Base-by-base conservation (phyloP, 2,329 filamentous ascomycete genomes). In the Orbilia javanica region DNA sequence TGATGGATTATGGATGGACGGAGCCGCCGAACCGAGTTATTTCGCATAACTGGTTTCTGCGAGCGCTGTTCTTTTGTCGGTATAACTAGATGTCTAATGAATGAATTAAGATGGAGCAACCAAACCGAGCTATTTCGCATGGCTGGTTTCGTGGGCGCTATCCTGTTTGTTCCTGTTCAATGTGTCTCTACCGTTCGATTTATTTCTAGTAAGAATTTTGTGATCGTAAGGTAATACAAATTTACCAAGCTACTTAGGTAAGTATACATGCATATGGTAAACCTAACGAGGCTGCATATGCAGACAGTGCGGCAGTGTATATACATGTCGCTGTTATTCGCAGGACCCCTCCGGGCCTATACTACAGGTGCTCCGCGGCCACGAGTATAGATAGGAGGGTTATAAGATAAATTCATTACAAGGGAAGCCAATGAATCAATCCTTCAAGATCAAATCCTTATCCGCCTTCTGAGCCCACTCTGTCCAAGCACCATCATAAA, bases 401-500 rank as follows among this genome's bases (percentile, higher is more conserved):
- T 42, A 6, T 18, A 44, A 11, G 10, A 13, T 34, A 36, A 64
- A 67, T 72, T 15, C 8, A 36, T 36, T 31, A 31, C 34, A 36
- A 36, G 3, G 62, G 20, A 75, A n/a, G 8, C 42, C 25, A 50
- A 60, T 79, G 73, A n/a, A 22, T 18, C 25, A 50, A 60, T 79
- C 70, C 39, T 79, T 79, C 11, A 79, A 15, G 8, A 79, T 75
- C 13, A 75, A 18, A 1, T 66, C 65, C 36, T 79, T 63, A 31
- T 71, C 64, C 6, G 53, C 75, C 31, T 66, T 65, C 36, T 68
- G 68, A 1, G 80, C 69, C 75, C 48, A 82, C 79, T 79, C 62
- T 88, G 96, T 98, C 96, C 96, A 99, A 84, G 94, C 97, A 57
- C 96, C 96, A 84, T 99, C 96, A 82, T 99, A 99, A 22, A 99